Percentiles rank a stretch among this genome's conserved stretches.
These are phyloP conservation scores for Parietichytrium sp. DNA, from an alignment of 108 stramenopile genomes.

Conservation along the genomic window DNA sequence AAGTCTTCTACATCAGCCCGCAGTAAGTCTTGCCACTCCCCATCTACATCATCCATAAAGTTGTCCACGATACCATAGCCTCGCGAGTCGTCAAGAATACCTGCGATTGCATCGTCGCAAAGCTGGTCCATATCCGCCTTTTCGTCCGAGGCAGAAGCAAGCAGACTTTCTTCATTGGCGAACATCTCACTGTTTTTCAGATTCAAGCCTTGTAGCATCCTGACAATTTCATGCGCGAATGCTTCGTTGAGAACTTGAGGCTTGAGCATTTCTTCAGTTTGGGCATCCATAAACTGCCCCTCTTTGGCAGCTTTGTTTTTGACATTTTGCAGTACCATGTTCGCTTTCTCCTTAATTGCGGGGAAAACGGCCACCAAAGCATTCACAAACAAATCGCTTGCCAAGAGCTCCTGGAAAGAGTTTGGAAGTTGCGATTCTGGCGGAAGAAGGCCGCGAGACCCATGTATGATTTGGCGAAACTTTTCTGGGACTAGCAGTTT, in stretches of 20 bases:
- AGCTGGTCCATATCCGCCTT: conserved; percentile 5
- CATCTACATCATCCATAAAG: too few species aligned
- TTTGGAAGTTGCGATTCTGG: not conserved
- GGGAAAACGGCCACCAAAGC: conserved; percentile 14
- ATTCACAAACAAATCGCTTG: not conserved
- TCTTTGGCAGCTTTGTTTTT: conserved; percentile 27
- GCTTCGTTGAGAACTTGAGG: conserved; percentile 33
- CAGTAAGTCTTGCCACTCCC: not conserved
- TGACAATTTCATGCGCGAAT: conserved; percentile 11
- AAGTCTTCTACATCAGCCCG: conserved; percentile 18
- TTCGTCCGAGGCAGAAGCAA: not conserved
- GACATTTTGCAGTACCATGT: conserved; percentile 11
- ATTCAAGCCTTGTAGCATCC: not conserved
- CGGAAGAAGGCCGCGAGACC: conserved; percentile 9
- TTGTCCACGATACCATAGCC: not conserved
- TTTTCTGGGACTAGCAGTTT: not conserved
- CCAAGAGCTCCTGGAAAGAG: not conserved
- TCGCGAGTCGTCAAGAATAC: not conserved
- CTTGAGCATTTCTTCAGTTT: not conserved
- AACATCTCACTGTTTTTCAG: not conserved
- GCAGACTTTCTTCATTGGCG: not conserved
- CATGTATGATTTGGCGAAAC: not conserved
- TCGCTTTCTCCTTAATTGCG: not conserved
- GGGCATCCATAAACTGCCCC: conserved; percentile 29
- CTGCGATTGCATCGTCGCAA: not conserved